Conservation (phyloP, 306 rosid genomes). For the Notholithocarpus densiflorus region DNA sequence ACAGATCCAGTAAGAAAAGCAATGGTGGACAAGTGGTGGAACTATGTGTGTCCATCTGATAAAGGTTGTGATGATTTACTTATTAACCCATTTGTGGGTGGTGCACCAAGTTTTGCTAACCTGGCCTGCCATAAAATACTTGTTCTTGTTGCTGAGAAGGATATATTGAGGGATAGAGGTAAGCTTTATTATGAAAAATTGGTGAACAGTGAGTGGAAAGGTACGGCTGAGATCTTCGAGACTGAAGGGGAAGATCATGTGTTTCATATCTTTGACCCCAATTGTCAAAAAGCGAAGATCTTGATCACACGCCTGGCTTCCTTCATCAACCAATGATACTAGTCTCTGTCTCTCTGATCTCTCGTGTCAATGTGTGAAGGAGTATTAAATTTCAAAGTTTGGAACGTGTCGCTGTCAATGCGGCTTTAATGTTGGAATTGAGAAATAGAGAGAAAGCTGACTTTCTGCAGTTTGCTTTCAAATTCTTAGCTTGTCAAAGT, state of each 20-base stretch:
- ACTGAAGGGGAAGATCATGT: conserved; percentile 67
- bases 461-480: too few species aligned
- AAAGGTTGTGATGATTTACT: conserved; percentile 60
- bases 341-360: too few species aligned
- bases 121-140: conserved; percentile 47
- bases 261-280: conserved; percentile 59
- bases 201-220: conserved; percentile 55
- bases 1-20: conserved; percentile 37
- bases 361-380: too few species aligned
- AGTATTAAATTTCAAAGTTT: too few species aligned
- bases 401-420: too few species aligned
- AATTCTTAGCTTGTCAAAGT: too few species aligned
- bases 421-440: too few species aligned
- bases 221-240: conserved; percentile 46
- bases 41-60: conserved; percentile 67
- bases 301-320: conserved; percentile 45
- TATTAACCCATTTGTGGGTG: conserved; percentile 73
- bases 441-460: too few species aligned
- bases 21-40: conserved; percentile 90
- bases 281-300: conserved; percentile 42
- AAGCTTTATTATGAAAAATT: conserved; percentile 54
- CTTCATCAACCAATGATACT: conserved; percentile 32
- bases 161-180: conserved; percentile 76
- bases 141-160: conserved; percentile 58
- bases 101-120: conserved; percentile 48